Conservation (phyloP, 2,329 filamentous ascomycete genomes). For the Clonostachys rosea region DNA sequence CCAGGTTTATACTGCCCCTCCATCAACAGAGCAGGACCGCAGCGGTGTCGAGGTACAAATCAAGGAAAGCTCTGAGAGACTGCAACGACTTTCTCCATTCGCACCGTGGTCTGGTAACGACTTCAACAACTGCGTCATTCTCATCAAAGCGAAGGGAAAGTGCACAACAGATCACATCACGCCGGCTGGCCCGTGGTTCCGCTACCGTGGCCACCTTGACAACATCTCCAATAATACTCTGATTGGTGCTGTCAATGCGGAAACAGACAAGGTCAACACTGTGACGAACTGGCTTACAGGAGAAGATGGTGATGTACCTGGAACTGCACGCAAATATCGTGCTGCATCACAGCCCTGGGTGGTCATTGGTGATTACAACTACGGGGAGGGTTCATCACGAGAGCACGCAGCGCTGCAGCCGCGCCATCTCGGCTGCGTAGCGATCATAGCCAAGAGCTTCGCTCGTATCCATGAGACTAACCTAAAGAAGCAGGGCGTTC, state of each 20-base stretch:
- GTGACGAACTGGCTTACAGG: slow-evolving; percentile 27
- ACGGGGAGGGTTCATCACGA: slow-evolving; percentile 79
- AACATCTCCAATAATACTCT: slow-evolving; percentile 82
- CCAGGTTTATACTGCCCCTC: slow-evolving; percentile 58
- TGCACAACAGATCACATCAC: slow-evolving; percentile 78
- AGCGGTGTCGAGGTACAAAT: slow-evolving; percentile 54
- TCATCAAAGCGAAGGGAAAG: slow-evolving; percentile 75
- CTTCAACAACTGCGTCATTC: slow-evolving; percentile 58
- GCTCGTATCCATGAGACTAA: slow-evolving; percentile 92
- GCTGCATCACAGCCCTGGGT: not conserved
- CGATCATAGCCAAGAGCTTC: slow-evolving; percentile 77
- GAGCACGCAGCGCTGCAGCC: slow-evolving; percentile 85
- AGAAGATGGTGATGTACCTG: slow-evolving; percentile 63
- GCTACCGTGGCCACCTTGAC: slow-evolving; percentile 74
- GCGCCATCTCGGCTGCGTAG: slow-evolving; percentile 74
- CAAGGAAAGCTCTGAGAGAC: slow-evolving; percentile 66
- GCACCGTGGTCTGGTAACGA: slow-evolving; percentile 67
- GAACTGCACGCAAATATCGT: slow-evolving; percentile 74
- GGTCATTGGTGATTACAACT: slow-evolving; percentile 21
- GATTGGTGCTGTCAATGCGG: slow-evolving; percentile 70
- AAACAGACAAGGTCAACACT: slow-evolving; percentile 74
- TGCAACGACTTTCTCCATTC: slow-evolving; percentile 68
- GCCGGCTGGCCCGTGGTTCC: slow-evolving; percentile 73
- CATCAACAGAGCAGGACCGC: slow-evolving; percentile 9
- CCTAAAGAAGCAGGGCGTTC: slow-evolving; percentile 71